Base-by-base conservation (phyloP, 1,284 basidiomycete species). In the Ganoderma boninense region DNA sequence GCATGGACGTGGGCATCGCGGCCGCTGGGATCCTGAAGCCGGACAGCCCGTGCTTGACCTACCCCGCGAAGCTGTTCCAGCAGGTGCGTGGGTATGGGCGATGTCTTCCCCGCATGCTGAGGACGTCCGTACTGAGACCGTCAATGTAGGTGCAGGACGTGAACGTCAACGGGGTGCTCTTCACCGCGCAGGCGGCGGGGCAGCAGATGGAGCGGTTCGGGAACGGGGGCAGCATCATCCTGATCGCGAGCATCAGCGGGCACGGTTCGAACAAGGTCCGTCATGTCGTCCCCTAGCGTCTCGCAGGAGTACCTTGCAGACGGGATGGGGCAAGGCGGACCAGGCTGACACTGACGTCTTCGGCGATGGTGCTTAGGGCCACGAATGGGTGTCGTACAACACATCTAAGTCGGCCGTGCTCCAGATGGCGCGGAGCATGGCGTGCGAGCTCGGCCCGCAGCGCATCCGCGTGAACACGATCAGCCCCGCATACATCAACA, bases 231-330 rank as follows among this genome's bases (percentile, higher is more conserved):
- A 95, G 93, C 74, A 94, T 96, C 74, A 87, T 95, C 72, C 81
- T 95, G 70, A 91, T 96, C 74, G 95, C 93, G 14, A 95, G 93
- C 68, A 95, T 97, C 92, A 93, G 92, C 43, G 95, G 94, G 20
- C 90, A 89, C 64, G 89, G 95, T 72, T 92, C 93, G 65, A 95
- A 95, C 82, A 88, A 83, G 80, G 94, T 92, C 75, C 66, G 85
- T 70, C n/a, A 32, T 26, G 43, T 29, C 61, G 61, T 56, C 29
- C 29, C 4, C 29, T 32, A 32, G 29, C 29, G 4, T 32, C n/a
- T n/a, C n/a, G n/a, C n/a, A n/a, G n/a, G 4, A 32, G 29, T 32
- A 32, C 2, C 29, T 32, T 32, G 29, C 4, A 32, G 29, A 4
- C 29, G 29, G 29, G 29, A n/a, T n/a, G n/a, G n/a, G n/a, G 29